A percentile compares a stretch with the other conserved stretches of the same genome.
phyloP scores from a whole-genome alignment of 345 rosid genomes.

The Acer negundo region DNA sequence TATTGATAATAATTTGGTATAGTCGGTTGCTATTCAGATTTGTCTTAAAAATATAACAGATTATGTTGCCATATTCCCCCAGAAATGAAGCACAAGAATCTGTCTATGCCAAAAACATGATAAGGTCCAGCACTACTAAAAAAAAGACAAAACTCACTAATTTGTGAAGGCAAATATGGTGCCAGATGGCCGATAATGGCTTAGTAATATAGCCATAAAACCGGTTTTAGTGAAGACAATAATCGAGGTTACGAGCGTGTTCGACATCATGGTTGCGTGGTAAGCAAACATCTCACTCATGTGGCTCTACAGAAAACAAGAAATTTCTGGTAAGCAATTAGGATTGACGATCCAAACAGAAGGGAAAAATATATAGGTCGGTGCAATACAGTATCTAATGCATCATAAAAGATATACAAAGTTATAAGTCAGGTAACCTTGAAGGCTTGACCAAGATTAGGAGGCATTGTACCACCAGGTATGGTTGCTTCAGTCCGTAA shows the following conservation, averaged over 20 bases:
- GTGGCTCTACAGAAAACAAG: slow-evolving; percentile 64
- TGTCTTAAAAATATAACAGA: not conserved
- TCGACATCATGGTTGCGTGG: slow-evolving; percentile 99
- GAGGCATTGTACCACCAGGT: slow-evolving; percentile 71
- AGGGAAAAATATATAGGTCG: not conserved
- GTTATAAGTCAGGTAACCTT: slow-evolving; percentile 42
- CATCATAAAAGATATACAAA: not conserved
- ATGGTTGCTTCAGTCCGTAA: slow-evolving; percentile 92
- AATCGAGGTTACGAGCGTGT: slow-evolving; percentile 92
- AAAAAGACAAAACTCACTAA: slow-evolving; percentile 51
- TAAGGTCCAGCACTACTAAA: no score
- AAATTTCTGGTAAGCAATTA: slow-evolving; percentile 15
- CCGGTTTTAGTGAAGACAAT: slow-evolving; percentile 98
- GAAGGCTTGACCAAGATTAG: slow-evolving; percentile 89
- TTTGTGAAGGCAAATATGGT: slow-evolving; percentile 92
- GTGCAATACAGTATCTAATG: not conserved
- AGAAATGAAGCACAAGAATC: not conserved
- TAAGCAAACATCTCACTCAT: slow-evolving; percentile 99
- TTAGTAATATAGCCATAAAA: slow-evolving; percentile 87
- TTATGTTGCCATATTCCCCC: not conserved
- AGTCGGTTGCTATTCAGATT: not conserved
- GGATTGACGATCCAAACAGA: slow-evolving; percentile 12
- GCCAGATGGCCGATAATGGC: slow-evolving; percentile 97
- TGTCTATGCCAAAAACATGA: not conserved
- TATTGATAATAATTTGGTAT: not conserved